phyloP scores from a whole-genome alignment of 805 yeast species.

The Candida silvatica region DNA sequence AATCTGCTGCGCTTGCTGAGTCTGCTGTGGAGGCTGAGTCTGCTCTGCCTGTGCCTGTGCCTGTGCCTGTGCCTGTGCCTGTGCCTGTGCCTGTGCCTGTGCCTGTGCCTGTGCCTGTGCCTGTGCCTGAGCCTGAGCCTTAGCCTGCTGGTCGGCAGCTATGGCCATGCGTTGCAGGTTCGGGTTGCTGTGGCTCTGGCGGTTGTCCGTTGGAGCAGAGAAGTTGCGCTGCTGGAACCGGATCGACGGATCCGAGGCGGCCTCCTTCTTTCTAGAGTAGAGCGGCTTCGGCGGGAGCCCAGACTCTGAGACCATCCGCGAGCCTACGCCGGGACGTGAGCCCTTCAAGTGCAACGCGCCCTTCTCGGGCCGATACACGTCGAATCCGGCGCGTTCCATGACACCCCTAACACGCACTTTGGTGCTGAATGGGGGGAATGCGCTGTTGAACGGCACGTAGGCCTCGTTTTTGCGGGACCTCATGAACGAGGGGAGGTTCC shows the following conservation, averaged over 20 bases:
- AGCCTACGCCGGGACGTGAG: background rate
- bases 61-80: no score
- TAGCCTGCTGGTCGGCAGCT: no score
- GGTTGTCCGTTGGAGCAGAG: background rate
- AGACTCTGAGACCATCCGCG: slow-evolving; percentile 2
- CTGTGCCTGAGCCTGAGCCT: no score
- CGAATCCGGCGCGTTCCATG: slow-evolving; percentile 79
- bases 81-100: no score
- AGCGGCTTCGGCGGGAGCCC: slow-evolving; percentile 3
- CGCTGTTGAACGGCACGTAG: slow-evolving; percentile 33
- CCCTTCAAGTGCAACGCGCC: background rate
- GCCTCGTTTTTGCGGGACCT: slow-evolving; percentile 17
- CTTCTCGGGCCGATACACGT: slow-evolving; percentile 32
- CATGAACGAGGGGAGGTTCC: slow-evolving; percentile 25
- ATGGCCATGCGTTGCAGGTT: slow-evolving; percentile 1
- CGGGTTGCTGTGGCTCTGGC: background rate
- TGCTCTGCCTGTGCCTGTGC: no score
- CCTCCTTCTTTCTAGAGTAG: slow-evolving; percentile 1
- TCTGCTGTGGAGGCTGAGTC: background rate
- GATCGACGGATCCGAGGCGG: slow-evolving; percentile 4
- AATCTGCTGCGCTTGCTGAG: no score
- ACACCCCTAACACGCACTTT: slow-evolving; percentile 58
- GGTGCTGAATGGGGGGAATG: slow-evolving; percentile 66
- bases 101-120: no score
- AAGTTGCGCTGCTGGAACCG: background rate